These are phyloP conservation scores for Neonectria coccinea DNA, from an alignment of 2,329 filamentous ascomycete species.

Conservation along the genomic window DNA sequence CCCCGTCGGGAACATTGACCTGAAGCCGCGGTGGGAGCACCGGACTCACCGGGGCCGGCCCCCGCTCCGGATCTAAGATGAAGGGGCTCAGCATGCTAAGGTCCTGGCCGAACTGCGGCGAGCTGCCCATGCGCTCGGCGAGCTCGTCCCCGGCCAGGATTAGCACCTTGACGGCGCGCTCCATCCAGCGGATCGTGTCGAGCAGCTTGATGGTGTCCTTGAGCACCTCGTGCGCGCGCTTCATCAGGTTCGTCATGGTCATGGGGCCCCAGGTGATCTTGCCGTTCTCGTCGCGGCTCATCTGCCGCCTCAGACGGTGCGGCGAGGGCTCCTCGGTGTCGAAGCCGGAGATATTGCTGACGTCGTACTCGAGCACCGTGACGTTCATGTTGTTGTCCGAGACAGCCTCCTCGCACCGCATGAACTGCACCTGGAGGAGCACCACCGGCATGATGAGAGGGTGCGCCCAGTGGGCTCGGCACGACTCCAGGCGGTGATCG, in stretches of 20 bases:
- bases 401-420: conserved; percentile 58
- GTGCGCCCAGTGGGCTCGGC: conserved; percentile 58
- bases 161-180: conserved; percentile 58
- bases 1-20: conserved; percentile 32
- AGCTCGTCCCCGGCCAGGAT: conserved; percentile 59
- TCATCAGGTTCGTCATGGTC: conserved; percentile 61
- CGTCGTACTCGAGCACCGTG: conserved; percentile 55
- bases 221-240: conserved; percentile 59
- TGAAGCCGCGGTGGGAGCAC: conserved; percentile 38
- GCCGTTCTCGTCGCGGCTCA: conserved; percentile 41
- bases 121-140: conserved; percentile 47
- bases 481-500: conserved; percentile 58
- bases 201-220: conserved; percentile 59
- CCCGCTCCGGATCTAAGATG: conserved; percentile 37
- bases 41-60: conserved; percentile 43
- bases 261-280: conserved; percentile 52
- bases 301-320: conserved; percentile 39
- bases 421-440: conserved; percentile 59
- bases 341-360: conserved; percentile 58
- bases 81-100: conserved; percentile 45
- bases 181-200: conserved; percentile 61
- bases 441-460: conserved; percentile 59
- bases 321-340: conserved; percentile 47
- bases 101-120: conserved; percentile 36
- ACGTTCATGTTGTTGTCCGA: conserved; percentile 58